phyloP scores from a whole-genome alignment of 2,329 filamentous ascomycete genomes.

The Rutstroemia sp. region DNA sequence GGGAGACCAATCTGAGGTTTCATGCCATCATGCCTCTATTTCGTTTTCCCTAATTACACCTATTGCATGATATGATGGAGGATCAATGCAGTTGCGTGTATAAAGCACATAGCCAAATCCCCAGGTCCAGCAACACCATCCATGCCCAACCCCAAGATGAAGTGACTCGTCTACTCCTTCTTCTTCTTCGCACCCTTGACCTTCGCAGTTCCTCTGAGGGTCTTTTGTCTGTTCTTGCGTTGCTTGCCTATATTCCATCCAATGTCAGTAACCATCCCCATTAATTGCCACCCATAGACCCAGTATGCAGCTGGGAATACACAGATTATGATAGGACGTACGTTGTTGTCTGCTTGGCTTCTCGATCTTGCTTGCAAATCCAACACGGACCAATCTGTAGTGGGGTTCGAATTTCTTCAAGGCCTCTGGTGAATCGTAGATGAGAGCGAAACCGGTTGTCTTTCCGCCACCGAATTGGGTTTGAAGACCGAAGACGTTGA shows the following conservation, averaged over 20 bases:
- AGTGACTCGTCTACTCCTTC: constrained; percentile 67
- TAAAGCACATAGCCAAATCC: constrained; percentile 25
- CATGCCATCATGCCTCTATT: constrained; percentile 22
- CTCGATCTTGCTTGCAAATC: constrained; percentile 90
- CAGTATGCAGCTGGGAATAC: not conserved
- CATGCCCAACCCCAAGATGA: constrained; percentile 21
- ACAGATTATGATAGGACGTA: constrained; percentile 49
- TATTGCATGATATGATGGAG: constrained; percentile 21
- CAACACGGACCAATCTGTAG: constrained; percentile 93
- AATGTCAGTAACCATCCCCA: constrained; percentile 18
- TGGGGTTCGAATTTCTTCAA: constrained; percentile 99
- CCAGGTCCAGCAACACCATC: constrained; percentile 26
- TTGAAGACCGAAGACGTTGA: constrained; percentile 96
- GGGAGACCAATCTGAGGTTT: constrained; percentile 20
- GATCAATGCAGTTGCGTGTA: constrained; percentile 24
- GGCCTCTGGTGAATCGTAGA: constrained; percentile 97
- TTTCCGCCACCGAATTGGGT: constrained; percentile 99
- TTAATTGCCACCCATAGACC: not conserved
- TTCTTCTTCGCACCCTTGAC: constrained; percentile 91
- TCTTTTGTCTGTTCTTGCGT: constrained; percentile 99
- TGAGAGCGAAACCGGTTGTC: constrained; percentile 96
- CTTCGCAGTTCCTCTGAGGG: constrained; percentile 96
- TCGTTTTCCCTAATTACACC: constrained; percentile 16
- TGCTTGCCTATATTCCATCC: constrained; percentile 74
- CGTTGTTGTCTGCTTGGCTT: constrained; percentile 97